Percentiles rank a stretch among this genome's conserved stretches.
Evolutionary conservation across 140 eudicot species (phyloP).

Genomic region (Eryngium alpinum): DNA sequence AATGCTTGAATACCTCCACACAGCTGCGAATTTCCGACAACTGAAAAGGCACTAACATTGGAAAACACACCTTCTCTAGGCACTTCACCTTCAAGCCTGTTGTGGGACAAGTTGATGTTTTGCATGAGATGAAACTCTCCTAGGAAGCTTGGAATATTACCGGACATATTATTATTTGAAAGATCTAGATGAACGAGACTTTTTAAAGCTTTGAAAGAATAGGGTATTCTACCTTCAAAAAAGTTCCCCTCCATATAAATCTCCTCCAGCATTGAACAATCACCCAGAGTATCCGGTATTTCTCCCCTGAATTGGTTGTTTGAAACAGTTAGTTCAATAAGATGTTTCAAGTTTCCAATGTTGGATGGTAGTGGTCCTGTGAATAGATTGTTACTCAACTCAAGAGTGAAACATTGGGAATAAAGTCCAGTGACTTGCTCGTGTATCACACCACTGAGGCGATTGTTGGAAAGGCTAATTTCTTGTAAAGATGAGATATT

Average conservation of each 20-base stretch:
- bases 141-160: neutral
- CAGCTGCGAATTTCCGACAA: neutral
- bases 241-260: neutral
- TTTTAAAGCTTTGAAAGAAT: neutral
- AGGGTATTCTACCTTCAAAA: neutral
- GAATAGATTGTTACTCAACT: neutral
- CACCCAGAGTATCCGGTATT: neutral
- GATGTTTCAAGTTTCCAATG: neutral
- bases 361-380: neutral
- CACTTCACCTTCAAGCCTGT: neutral
- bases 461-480: neutral
- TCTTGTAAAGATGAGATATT: neutral
- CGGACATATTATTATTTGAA: neutral
- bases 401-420: neutral
- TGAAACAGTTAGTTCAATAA: neutral
- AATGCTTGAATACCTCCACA: slow-evolving; percentile 2
- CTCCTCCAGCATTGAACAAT: neutral
- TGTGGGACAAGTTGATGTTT: neutral
- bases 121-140: neutral
- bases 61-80: neutral
- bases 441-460: neutral
- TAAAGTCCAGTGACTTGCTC: neutral
- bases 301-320: neutral
- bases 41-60: neutral
- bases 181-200: neutral